A percentile compares a stretch with the other conserved stretches of the same genome.
These are phyloP conservation scores for Geranomyces variabilis DNA, from an alignment of 192 early-diverging fungal genomes.

Conservation along the genomic window DNA sequence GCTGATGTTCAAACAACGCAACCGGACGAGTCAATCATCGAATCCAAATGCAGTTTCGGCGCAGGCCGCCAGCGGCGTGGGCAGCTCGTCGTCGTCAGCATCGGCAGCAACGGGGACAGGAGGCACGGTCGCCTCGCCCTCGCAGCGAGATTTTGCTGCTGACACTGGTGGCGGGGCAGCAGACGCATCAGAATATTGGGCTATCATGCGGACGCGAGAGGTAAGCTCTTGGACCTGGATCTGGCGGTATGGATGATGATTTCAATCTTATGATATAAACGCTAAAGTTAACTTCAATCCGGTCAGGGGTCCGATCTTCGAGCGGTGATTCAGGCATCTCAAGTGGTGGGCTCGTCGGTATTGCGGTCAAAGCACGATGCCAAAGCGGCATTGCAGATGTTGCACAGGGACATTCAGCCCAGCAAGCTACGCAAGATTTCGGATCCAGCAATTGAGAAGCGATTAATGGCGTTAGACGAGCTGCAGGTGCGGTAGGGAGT, in stretches of 20 bases:
- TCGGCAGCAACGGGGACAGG: background rate
- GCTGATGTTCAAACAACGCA: constrained; percentile 22
- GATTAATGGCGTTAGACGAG: constrained; percentile 42
- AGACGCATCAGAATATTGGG: constrained; percentile 17
- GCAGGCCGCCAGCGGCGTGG: background rate
- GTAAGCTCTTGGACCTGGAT: background rate
- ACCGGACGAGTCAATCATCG: background rate
- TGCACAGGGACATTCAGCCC: constrained; percentile 38
- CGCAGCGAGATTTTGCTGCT: background rate
- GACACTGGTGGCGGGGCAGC: background rate
- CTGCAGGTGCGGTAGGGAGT: constrained; percentile 20
- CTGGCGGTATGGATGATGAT: too few species aligned
- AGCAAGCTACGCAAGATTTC: constrained; percentile 33
- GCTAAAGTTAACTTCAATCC: background rate
- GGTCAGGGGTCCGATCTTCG: background rate
- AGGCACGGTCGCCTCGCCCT: background rate
- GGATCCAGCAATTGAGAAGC: constrained; percentile 29
- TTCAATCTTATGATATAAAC: background rate
- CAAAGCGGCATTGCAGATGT: constrained; percentile 31
- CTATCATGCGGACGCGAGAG: constrained; percentile 37
- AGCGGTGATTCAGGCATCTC: constrained; percentile 19
- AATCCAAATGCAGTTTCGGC: background rate
- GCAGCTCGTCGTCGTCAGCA: background rate
- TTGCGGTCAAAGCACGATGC: constrained; percentile 19
- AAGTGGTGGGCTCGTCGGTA: constrained; percentile 17